Base-by-base conservation (phyloP, 331 rosid species). In the Pyrus hybrid region DNA sequence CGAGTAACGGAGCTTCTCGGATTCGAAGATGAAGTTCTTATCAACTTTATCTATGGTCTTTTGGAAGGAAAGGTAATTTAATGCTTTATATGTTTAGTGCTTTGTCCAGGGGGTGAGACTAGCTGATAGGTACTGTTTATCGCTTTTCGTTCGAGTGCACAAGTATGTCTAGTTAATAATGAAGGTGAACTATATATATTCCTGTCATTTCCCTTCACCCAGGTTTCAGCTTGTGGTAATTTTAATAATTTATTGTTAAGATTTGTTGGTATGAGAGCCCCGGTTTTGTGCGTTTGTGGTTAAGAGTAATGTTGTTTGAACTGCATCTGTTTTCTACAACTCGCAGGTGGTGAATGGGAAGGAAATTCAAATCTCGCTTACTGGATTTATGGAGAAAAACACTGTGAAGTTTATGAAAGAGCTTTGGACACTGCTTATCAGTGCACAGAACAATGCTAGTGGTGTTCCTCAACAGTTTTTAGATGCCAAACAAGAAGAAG, bases 11-110 rank as follows among this genome's bases (percentile, higher is more conserved):
- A 95, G 81, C 91, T 95, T 82, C 93, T 95, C 4, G 99, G 99
- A n/a, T 95, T 95, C 23, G 99, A 95, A 80, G 99, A 95, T 63
- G 99, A 95, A 87, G 99, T 95, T 76, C 98, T 95, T 60, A 95
- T 95, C 74, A 95, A 92, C 91, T 95, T 95, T 45, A 95, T 95
- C 63, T 91, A 95, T 63, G 70, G 98, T 79, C 99, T 92, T 85
- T 85, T 95, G 82, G 99, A 92, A 78, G 93, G 86, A 0, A 95
- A 92, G 99, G 99, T 95, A 86, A 23, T 75, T 35, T 16, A 37
- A 18, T 61, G 49, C 35, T 18, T 29, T 37, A 37, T 54, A 13
- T 58, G 51, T 13, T n/a, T 22, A 2, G 2, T 22, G n/a, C 16
- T 75, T 70, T 13, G 3, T 6, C 13, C 26, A 63, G 49, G 23